Evolutionary conservation across 2,329 filamentous ascomycete genomes (phyloP).

Genomic region (Gremmenia infestans): DNA sequence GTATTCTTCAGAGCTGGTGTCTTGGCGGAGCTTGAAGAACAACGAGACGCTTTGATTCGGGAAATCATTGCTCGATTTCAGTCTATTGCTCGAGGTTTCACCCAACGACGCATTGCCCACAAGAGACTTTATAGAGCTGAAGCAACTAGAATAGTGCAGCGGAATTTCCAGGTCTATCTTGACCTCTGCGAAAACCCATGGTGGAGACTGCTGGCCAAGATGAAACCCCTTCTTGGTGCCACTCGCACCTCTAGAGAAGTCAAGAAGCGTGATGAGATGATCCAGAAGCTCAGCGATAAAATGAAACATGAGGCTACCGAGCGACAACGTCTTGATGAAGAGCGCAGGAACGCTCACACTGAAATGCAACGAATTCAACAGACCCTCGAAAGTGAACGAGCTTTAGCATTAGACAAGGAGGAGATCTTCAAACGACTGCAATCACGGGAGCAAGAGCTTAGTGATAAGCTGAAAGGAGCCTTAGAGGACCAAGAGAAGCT

Average conservation of each 20-base stretch:
- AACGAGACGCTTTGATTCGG: constrained; percentile 85
- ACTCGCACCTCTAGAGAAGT: constrained; percentile 90
- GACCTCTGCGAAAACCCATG: constrained; percentile 89
- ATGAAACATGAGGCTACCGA: constrained; percentile 72
- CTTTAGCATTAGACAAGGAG: constrained; percentile 95
- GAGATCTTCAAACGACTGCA: constrained; percentile 98
- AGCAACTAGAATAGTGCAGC: constrained; percentile 89
- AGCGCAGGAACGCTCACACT: constrained; percentile 77
- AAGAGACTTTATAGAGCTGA: constrained; percentile 94
- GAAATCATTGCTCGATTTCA: constrained; percentile 95
- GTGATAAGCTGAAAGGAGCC: constrained; percentile 86
- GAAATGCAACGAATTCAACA: constrained; percentile 90
- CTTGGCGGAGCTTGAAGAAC: constrained; percentile 92
- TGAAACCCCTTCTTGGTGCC: constrained; percentile 90
- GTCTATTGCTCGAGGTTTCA: constrained; percentile 83
- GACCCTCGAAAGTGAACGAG: constrained; percentile 89
- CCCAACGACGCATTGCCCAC: constrained; percentile 79
- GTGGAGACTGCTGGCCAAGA: constrained; percentile 93
- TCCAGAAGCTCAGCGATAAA: constrained; percentile 78
- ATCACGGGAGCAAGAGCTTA: constrained; percentile 82
- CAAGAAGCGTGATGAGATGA: constrained; percentile 91
- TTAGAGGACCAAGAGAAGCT: constrained; percentile 91
- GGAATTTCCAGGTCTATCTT: constrained; percentile 88
- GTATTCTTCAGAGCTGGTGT: constrained; percentile 98
- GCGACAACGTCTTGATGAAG: constrained; percentile 80